Evolutionary conservation across 805 yeast genomes (phyloP).

Genomic region (Barnettozyma pratensis): DNA sequence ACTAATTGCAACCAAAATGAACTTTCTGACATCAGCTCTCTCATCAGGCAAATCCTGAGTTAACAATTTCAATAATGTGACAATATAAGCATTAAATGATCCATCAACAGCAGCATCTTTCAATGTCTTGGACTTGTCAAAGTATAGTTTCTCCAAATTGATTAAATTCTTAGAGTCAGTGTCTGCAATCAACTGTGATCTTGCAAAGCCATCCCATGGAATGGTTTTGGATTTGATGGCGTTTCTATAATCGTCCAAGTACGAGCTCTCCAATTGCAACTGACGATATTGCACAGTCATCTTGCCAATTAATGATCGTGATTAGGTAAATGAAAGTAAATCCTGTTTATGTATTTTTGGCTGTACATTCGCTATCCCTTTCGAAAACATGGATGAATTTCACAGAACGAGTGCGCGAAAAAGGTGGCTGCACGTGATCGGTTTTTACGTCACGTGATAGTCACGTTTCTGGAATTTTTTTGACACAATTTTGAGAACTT

Average conservation of each 20-base stretch:
- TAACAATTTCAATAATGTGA: slow-evolving; percentile 49
- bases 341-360: neutral
- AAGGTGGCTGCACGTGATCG: too few relatives aligned
- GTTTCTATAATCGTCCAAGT: slow-evolving; percentile 57
- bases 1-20: slow-evolving; percentile 54
- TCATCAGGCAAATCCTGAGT: slow-evolving; percentile 45
- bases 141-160: slow-evolving; percentile 27
- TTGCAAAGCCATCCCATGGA: slow-evolving; percentile 88
- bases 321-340: neutral
- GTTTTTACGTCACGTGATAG: neutral
- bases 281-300: slow-evolving; percentile 21
- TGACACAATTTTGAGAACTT: too few relatives aligned
- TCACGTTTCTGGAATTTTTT: neutral
- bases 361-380: neutral
- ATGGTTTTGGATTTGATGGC: slow-evolving; percentile 74
- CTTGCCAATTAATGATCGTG: neutral
- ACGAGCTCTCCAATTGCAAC: slow-evolving; percentile 54
- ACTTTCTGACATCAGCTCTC: slow-evolving; percentile 57
- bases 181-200: slow-evolving; percentile 61
- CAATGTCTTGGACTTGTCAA: slow-evolving; percentile 29
- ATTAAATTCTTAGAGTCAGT: slow-evolving; percentile 53
- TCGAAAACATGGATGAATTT: neutral
- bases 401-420: too few relatives aligned
- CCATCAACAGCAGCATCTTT: slow-evolving; percentile 31
- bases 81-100: slow-evolving; percentile 48